These are phyloP conservation scores for Penstemon davidsonii DNA, from an alignment of 257 asterid species.

Conservation along the genomic window DNA sequence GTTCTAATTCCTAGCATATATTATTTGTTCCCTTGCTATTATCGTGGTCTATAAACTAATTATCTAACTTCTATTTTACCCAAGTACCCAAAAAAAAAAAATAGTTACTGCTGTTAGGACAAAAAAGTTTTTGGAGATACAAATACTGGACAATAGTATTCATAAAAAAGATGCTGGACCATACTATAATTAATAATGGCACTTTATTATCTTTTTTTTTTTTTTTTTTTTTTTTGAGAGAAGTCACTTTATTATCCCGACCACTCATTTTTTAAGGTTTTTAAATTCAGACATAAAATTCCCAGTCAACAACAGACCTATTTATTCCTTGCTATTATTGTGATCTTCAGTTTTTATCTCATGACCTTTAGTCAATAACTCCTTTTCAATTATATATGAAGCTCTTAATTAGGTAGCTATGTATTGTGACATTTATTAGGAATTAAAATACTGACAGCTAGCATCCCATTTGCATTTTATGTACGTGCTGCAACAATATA, in stretches of 20 bases:
- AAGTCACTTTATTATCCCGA: too few species aligned
- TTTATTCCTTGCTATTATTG: not conserved
- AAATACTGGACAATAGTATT: not conserved
- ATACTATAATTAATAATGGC: too few species aligned
- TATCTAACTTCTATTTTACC: too few species aligned
- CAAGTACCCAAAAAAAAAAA: too few species aligned
- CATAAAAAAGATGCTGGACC: too few species aligned
- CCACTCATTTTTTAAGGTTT: not conserved
- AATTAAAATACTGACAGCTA: not conserved
- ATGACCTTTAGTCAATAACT: not conserved
- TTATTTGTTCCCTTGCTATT: too few species aligned
- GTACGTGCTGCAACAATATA: slow-evolving; percentile 25
- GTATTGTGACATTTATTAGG: not conserved
- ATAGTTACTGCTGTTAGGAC: too few species aligned
- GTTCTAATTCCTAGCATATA: too few species aligned
- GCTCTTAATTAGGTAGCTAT: not conserved
- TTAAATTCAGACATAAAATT: slow-evolving; percentile 4
- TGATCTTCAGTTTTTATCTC: too few species aligned
- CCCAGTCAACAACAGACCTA: slow-evolving; percentile 17
- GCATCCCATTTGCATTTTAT: slow-evolving; percentile 31
- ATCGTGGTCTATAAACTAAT: too few species aligned
- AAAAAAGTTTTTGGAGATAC: not conserved
- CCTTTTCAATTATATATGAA: not conserved
- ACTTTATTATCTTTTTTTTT: too few species aligned
- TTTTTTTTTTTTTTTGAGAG: too few species aligned